A percentile compares a stretch with the other conserved stretches of the same genome.
phyloP scores from a whole-genome alignment of 2,329 filamentous ascomycete genomes.

The Truncatella angustata region DNA sequence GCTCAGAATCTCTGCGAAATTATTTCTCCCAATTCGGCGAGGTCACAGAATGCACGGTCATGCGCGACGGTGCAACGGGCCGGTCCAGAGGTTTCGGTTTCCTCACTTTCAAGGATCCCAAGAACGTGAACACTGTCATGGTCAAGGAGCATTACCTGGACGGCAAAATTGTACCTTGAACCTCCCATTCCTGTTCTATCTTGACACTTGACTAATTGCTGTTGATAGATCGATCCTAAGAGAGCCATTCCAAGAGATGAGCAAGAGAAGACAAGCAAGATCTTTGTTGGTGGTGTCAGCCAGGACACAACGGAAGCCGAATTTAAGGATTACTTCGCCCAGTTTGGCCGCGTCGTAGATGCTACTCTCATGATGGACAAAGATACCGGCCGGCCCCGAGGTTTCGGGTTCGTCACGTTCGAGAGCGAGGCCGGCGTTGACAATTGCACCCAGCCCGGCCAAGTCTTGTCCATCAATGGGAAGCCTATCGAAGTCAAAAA shows the following conservation, averaged over 20 bases:
- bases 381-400: slow-evolving; percentile 92
- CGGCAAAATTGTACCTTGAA: slow-evolving; percentile 84
- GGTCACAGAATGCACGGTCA: slow-evolving; percentile 97
- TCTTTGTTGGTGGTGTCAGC: slow-evolving; percentile 96
- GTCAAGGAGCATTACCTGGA: slow-evolving; percentile 98
- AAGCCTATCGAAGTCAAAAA: slow-evolving; percentile 99
- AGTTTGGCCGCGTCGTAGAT: slow-evolving; percentile 94
- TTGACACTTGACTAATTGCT: slow-evolving; percentile 18
- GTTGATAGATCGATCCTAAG: slow-evolving; percentile 86
- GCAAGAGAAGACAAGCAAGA: slow-evolving; percentile 97
- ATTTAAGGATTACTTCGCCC: slow-evolving; percentile 94
- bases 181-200: background rate
- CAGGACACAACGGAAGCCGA: slow-evolving; percentile 96
- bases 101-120: slow-evolving; percentile 94
- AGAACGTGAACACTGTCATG: slow-evolving; percentile 99
- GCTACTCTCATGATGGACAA: slow-evolving; percentile 99
- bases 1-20: slow-evolving; percentile 84
- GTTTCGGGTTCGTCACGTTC: slow-evolving; percentile 98
- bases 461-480: slow-evolving; percentile 77
- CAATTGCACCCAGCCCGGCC: slow-evolving; percentile 74
- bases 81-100: slow-evolving; percentile 96
- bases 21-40: slow-evolving; percentile 99
- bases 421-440: slow-evolving; percentile 95
- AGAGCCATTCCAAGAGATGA: slow-evolving; percentile 95
- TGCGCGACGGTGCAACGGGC: slow-evolving; percentile 92